Evolutionary conservation across 2,329 filamentous ascomycete genomes (phyloP).

Genomic region (Cercospora beticola): DNA sequence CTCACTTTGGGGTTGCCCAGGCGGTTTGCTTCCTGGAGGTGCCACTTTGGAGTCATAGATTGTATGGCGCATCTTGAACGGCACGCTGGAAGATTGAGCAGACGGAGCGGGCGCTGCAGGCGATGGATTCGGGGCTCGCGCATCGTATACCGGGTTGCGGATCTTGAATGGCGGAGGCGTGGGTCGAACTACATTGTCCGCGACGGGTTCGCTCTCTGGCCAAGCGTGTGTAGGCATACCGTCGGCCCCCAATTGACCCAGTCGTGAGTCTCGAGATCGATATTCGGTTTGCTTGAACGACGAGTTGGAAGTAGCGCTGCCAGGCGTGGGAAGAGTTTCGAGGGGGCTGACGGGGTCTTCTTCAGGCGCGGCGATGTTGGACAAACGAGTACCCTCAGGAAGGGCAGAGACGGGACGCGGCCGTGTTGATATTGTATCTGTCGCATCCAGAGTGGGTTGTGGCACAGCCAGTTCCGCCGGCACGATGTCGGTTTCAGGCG

Average conservation of each 20-base stretch:
- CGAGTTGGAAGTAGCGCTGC: slow-evolving; percentile 3
- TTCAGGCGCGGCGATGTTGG: slow-evolving; percentile 18
- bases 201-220: slow-evolving; percentile 15
- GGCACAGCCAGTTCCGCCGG: slow-evolving; percentile 17
- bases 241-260: slow-evolving; percentile 33
- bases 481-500: slow-evolving; percentile 18
- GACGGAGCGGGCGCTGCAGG: slow-evolving; percentile 9
- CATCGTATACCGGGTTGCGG: slow-evolving; percentile 32
- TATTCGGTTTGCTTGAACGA: slow-evolving; percentile 20
- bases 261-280: slow-evolving; percentile 27
- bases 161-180: slow-evolving; percentile 30
- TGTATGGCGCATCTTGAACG: slow-evolving; percentile 33
- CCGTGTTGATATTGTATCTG: slow-evolving; percentile 5
- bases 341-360: slow-evolving; percentile 24
- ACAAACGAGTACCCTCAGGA: slow-evolving; percentile 13
- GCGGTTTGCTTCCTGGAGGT: slow-evolving; percentile 19
- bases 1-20: slow-evolving; percentile 16
- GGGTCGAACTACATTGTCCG: slow-evolving; percentile 6
- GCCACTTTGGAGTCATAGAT: slow-evolving; percentile 29
- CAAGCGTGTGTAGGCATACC: slow-evolving; percentile 34
- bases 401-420: slow-evolving; percentile 25
- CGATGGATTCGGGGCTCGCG: slow-evolving; percentile 17
- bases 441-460: slow-evolving; percentile 14
- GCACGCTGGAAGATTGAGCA: slow-evolving; percentile 19
- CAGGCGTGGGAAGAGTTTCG: slow-evolving; percentile 9